Evolutionary conservation across 2,329 filamentous ascomycete genomes (phyloP).

Genomic region (Polychaeton citri): DNA sequence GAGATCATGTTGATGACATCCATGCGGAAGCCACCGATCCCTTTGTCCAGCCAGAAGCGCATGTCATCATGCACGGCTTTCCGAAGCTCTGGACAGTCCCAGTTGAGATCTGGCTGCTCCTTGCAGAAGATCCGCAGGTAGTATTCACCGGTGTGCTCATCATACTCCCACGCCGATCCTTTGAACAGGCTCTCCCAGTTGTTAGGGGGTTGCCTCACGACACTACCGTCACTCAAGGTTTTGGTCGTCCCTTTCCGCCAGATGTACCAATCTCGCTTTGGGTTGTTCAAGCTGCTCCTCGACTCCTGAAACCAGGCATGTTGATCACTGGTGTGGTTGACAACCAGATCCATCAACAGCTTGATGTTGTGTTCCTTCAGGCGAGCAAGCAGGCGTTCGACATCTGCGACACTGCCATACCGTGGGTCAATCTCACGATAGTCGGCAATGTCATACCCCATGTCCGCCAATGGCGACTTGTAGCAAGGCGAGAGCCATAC

Average conservation of each 20-base stretch:
- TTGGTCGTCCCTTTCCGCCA: conserved; percentile 36
- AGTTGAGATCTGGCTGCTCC: conserved; percentile 76
- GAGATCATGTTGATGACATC: conserved; percentile 13
- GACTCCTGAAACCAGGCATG: conserved; percentile 48
- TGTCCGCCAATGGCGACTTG: conserved; percentile 47
- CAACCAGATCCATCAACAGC: conserved; percentile 60
- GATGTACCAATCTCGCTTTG: conserved; percentile 44
- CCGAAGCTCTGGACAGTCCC: conserved; percentile 57
- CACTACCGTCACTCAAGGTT: conserved; percentile 36
- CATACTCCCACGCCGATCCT: conserved; percentile 53
- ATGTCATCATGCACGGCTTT: conserved; percentile 53
- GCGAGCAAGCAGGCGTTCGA: conserved; percentile 47
- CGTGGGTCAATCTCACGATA: conserved; percentile 52
- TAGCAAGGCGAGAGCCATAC: conserved; percentile 57
- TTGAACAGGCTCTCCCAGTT: conserved; percentile 58
- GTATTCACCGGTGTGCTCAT: conserved; percentile 59
- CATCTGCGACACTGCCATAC: conserved; percentile 54
- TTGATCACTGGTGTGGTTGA: conserved; percentile 62
- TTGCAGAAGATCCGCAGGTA: conserved; percentile 64
- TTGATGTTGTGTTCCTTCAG: conserved; percentile 53
- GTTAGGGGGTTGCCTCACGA: conserved; percentile 55
- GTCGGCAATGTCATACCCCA: conserved; percentile 58
- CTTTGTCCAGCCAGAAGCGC: conserved; percentile 61
- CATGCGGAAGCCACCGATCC: conserved; percentile 39
- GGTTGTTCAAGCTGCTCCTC: conserved; percentile 33